These are phyloP conservation scores for Platanus orientalis DNA, from an alignment of 164 flowering plant genomes.

Conservation along the genomic window DNA sequence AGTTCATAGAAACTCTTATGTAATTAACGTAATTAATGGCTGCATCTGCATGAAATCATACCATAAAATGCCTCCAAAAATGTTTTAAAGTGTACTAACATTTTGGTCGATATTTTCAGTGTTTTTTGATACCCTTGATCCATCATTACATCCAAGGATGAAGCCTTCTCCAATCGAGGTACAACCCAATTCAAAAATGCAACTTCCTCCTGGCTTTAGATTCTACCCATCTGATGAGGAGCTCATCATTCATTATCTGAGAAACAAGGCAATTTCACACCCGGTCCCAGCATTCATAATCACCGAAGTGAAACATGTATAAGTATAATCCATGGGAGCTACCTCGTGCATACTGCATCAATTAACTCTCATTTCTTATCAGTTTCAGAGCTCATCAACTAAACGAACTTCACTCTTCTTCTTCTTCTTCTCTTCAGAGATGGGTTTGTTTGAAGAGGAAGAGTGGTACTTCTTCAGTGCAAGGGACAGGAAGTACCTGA, in stretches of 20 bases:
- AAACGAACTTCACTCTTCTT: background rate
- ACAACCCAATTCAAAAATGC: conserved; percentile 11
- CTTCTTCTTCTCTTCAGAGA: conserved; percentile 21
- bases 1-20: background rate
- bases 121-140: conserved; percentile 9
- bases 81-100: conserved; percentile 3
- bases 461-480: conserved; percentile 61
- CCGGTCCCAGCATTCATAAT: conserved; percentile 33
- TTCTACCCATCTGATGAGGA: conserved; percentile 58
- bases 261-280: conserved; percentile 29
- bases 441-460: conserved; percentile 47
- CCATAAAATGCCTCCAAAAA: conserved; percentile 12
- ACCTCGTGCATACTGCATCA: conserved; percentile 29
- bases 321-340: conserved; percentile 52
- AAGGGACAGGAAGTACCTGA: conserved; percentile 49
- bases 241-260: conserved; percentile 42
- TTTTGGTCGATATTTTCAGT: conserved; percentile 15
- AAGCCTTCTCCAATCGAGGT: background rate
- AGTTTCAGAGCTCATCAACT: no score
- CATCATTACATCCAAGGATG: conserved; percentile 2
- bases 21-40: conserved; percentile 7
- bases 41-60: conserved; percentile 12
- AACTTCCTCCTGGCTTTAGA: conserved; percentile 46
- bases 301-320: conserved; percentile 43
- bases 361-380: background rate